Percentiles rank a stretch among this genome's conserved stretches.
Evolutionary conservation across 192 early-diverging fungal species (phyloP).

Genomic region (Backusella luteola): DNA sequence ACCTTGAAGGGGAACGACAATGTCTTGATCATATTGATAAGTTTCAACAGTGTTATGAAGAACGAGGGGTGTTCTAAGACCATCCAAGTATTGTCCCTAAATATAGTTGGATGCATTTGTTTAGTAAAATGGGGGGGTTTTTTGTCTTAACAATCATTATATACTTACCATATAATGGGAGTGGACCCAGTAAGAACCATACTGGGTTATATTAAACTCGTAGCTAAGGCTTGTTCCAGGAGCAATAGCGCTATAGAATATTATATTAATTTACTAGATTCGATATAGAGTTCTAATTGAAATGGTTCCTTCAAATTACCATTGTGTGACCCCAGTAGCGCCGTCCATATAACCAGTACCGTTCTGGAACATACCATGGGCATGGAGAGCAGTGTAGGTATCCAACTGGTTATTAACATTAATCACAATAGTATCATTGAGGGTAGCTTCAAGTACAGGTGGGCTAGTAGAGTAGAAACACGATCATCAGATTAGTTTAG

Average conservation of each 20-base stretch:
- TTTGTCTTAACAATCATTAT: not conserved
- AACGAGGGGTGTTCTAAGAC: constrained; percentile 35
- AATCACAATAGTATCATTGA: constrained; percentile 47
- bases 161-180: constrained; percentile 40
- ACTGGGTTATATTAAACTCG: constrained; percentile 62
- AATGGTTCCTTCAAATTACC: constrained; percentile 29
- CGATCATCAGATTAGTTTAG: not conserved
- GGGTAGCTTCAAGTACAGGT: constrained; percentile 43
- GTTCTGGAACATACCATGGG: constrained; percentile 57
- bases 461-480: constrained; percentile 29
- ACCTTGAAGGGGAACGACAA: constrained; percentile 63
- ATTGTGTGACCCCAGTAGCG: constrained; percentile 50
- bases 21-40: constrained; percentile 68
- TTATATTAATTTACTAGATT: not conserved
- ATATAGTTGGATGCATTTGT: not conserved
- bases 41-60: constrained; percentile 42
- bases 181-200: constrained; percentile 55
- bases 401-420: constrained; percentile 42
- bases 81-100: constrained; percentile 40
- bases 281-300: not conserved
- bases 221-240: constrained; percentile 70
- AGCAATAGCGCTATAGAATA: constrained; percentile 58
- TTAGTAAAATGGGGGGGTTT: too few relatives aligned
- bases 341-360: constrained; percentile 50
- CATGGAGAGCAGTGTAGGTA: constrained; percentile 42